Evolutionary conservation across 768 basidiomycete species (phyloP), one percentile per base, ranked within the genome.

Genomic region (Mycena epipterygia): DNA sequence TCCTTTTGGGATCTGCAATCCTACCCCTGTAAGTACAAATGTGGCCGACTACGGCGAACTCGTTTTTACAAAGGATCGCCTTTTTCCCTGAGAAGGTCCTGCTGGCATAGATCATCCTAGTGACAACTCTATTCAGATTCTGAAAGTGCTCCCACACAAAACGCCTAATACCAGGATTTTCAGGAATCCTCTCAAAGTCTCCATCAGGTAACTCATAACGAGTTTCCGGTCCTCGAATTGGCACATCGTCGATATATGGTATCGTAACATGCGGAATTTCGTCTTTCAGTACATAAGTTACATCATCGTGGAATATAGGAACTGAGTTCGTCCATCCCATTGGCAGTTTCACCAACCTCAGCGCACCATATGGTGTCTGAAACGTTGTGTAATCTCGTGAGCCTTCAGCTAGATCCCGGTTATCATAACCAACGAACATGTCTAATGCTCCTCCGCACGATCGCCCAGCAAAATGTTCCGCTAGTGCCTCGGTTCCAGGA

Each of bases 101-200:
- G 5, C 82, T 79, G 5, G 68, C 63, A 42, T 74, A 69, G 25
- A 75, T 78, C 5, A 85, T 74, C 2, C 77, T 63, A 32, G 81
- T 78, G 0, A 85, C 67, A 16, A 85, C 70, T 4, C 80, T 67
- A 58, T 86, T 81, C 27, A 83, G 59, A 52, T 79, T 76, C 5
- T 76, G 27, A 2, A 81, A 70, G 68, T 85, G 83, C 70, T 84
- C 81, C 81, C 81, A 84, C 1, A 83, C 67, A 52, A 82, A 83
- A 2, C 74, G 64, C 0, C 79, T 65, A 27, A 82, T 80, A 3
- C 73, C 69, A 3, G 74, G 74, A 58, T 82, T 82, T 16, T 73
- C 73, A 5, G 76, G 66, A n/a, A 80, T 71, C 0, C 59, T 59
- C 32, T 81, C 76, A 16, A 39, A 49, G 14, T 21, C 25, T 3